Evolutionary conservation across 2,329 filamentous ascomycete species (phyloP).

Genomic region (Chalaropsis ovoidea): DNA sequence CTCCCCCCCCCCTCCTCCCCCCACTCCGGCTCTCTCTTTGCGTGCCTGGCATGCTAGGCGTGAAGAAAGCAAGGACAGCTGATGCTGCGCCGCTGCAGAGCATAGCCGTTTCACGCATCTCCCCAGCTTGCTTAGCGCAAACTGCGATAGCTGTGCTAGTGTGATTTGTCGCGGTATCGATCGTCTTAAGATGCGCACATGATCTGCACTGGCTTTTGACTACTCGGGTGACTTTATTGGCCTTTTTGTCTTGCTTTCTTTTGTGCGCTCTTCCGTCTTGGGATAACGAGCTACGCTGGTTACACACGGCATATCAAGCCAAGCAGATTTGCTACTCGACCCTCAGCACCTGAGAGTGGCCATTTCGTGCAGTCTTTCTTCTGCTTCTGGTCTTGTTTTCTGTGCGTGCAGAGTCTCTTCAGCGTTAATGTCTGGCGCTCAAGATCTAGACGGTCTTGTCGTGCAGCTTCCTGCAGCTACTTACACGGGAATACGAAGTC

Average conservation of each 20-base stretch:
- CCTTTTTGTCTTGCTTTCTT: background rate
- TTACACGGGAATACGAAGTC: slow-evolving; percentile 8
- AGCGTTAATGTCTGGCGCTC: background rate
- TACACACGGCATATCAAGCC: background rate
- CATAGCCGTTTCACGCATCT: background rate
- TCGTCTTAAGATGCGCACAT: background rate
- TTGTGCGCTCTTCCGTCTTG: too few relatives aligned
- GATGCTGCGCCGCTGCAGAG: background rate
- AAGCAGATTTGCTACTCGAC: background rate
- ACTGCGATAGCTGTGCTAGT: background rate
- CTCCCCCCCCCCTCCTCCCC: too few relatives aligned
- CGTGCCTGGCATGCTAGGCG: background rate
- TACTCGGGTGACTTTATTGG: background rate
- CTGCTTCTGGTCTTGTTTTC: background rate
- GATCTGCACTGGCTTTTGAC: background rate
- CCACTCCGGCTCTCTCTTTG: too few relatives aligned
- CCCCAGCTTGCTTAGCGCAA: background rate
- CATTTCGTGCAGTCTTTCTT: background rate
- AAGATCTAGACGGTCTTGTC: background rate
- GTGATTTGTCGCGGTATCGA: background rate
- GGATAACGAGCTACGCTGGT: background rate
- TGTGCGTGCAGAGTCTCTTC: background rate
- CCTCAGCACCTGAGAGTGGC: background rate
- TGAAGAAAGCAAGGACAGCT: background rate
- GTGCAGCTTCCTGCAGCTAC: background rate